These are phyloP conservation scores for Escallonia herrerae DNA, from an alignment of 129 eudicot genomes.

Conservation along the genomic window DNA sequence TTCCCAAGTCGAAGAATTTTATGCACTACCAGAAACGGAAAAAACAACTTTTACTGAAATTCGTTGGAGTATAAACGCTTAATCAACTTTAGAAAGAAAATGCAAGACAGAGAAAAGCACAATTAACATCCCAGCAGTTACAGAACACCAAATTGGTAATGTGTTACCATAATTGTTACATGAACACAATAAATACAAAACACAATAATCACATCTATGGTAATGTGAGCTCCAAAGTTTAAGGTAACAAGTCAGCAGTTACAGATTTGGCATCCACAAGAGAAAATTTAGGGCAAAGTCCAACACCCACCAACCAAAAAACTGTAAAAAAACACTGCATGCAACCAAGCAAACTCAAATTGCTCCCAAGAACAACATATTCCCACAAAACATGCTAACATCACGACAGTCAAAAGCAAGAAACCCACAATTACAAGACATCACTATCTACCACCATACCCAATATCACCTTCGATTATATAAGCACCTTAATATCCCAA, in stretches of 20 bases:
- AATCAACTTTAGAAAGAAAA: neutral
- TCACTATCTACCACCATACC: no score
- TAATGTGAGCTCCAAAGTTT: conserved; percentile 6
- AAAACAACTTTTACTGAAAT: no score
- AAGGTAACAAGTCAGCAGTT: neutral
- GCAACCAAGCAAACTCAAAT: conserved; percentile 14
- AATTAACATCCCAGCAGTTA: neutral
- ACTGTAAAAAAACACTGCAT: conserved; percentile 36
- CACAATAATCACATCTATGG: neutral
- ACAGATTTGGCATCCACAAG: conserved; percentile 13
- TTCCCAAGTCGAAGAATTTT: no score
- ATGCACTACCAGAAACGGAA: no score
- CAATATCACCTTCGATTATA: no score
- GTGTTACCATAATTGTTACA: conserved; percentile 9
- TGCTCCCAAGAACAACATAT: neutral
- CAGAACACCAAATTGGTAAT: no score
- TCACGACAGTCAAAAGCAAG: conserved; percentile 17
- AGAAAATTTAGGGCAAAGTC: conserved; percentile 19
- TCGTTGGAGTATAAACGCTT: no score
- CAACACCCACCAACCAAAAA: conserved; percentile 13
- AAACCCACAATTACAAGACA: conserved; percentile 8
- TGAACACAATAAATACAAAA: neutral
- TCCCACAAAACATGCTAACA: conserved; percentile 3
- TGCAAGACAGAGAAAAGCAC: neutral
- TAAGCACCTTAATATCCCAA: no score